Percentiles rank a stretch among this genome's conserved stretches.
These are phyloP conservation scores for Paramecium caudatum DNA, from an alignment of 73 alveolate genomes.

Conservation along the genomic window DNA sequence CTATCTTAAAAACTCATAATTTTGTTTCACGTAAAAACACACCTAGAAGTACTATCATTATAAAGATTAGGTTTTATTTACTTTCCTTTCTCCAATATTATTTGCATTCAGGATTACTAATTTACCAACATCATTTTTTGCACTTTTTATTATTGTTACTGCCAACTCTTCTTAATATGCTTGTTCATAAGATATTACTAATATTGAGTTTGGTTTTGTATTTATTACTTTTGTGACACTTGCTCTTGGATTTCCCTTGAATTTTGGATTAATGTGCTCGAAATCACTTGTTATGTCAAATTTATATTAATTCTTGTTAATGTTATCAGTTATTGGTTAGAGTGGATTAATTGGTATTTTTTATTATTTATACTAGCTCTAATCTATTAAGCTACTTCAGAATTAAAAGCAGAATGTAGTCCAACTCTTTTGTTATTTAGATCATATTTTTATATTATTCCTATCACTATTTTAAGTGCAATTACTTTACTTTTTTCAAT, in stretches of 20 bases:
- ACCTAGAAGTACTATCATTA: background rate
- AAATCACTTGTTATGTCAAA: background rate
- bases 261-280: conserved; percentile 49
- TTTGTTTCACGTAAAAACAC: conserved; percentile 34
- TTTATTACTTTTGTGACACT: background rate
- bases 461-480: background rate
- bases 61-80: conserved; percentile 22
- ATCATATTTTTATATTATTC: conserved; percentile 46
- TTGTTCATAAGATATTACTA: conserved; percentile 29
- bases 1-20: background rate
- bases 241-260: conserved; percentile 42
- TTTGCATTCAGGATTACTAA: conserved; percentile 40
- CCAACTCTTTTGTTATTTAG: background rate
- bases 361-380: background rate
- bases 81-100: conserved; percentile 23
- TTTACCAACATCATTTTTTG: conserved; percentile 56
- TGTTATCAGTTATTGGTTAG: conserved; percentile 50
- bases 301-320: conserved; percentile 43
- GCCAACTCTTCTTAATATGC: background rate
- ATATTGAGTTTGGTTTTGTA: conserved; percentile 36
- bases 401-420: conserved; percentile 34
- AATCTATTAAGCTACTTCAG: conserved; percentile 20
- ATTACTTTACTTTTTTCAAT: conserved; percentile 14
- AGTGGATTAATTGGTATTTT: conserved; percentile 52
- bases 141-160: background rate